Percentiles rank a stretch among this genome's conserved stretches.
phyloP scores from a whole-genome alignment of 768 basidiomycete genomes.

The Pholiota molesta region DNA sequence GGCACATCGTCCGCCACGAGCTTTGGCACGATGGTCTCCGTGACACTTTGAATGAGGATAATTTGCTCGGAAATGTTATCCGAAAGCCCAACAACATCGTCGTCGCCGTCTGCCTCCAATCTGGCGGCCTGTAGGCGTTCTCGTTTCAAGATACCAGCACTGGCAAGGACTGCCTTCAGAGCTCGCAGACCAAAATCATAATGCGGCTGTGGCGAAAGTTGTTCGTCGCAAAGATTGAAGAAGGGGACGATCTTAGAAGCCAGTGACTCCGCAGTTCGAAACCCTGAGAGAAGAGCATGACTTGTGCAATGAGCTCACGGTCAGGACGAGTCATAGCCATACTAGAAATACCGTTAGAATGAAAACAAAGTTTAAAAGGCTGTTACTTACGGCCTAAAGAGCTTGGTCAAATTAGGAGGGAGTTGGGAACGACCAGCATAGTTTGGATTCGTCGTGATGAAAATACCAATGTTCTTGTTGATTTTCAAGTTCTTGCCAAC shows the following conservation, averaged over 20 bases:
- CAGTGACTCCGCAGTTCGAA: constrained; percentile 97
- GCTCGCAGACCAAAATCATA: constrained; percentile 99
- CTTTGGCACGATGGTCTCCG: constrained; percentile 98
- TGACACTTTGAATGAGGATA: constrained; percentile 97
- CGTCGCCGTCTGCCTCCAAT: constrained; percentile 40
- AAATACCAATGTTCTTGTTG: constrained; percentile 97
- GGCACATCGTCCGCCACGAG: constrained; percentile 97
- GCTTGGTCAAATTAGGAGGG: constrained; percentile 86
- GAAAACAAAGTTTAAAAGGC: neutral
- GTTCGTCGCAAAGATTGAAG: constrained; percentile 98
- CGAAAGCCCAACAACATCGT: constrained; percentile 57
- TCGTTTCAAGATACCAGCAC: constrained; percentile 97
- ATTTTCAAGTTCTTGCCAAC: constrained; percentile 94
- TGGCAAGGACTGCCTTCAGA: constrained; percentile 93
- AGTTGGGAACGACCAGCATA: constrained; percentile 96
- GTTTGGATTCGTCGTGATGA: constrained; percentile 98
- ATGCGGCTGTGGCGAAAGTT: constrained; percentile 95
- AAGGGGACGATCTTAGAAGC: constrained; percentile 99
- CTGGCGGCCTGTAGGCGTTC: constrained; percentile 68
- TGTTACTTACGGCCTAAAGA: constrained; percentile 85
- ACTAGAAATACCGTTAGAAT: constrained; percentile 40
- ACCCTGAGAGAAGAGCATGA: constrained; percentile 99
- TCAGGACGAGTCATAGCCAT: constrained; percentile 99
- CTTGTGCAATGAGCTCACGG: constrained; percentile 97
- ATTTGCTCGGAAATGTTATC: constrained; percentile 88